Evolutionary conservation across 2,329 filamentous ascomycete genomes (phyloP), one percentile per base, ranked within the genome.

Genomic region (Paecilomyces sp.): DNA sequence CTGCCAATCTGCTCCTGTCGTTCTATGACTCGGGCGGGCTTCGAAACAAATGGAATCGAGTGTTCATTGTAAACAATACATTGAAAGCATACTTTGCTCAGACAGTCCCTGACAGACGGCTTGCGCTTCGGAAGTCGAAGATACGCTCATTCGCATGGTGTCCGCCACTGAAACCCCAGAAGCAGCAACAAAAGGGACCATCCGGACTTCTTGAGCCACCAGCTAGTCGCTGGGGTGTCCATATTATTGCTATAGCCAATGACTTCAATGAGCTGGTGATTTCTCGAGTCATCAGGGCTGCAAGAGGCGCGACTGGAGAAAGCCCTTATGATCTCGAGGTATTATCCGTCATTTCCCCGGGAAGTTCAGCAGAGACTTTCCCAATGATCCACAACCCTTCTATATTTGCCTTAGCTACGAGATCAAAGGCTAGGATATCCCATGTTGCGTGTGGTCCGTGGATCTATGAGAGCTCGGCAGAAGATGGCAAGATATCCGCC

Each of bases 1-100:
- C 83, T 0, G 79, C 83, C 2, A 85, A 84, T 63, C 70, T 85
- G 58, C 66, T 83, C 1, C 68, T 87, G 4, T 83, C 82, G 1
- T 68, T 87, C 8, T 87, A 83, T 79, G 80, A 82, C 55, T 75
- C 79, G 2, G 69, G 77, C 33, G 79, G 79, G 12, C 74, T 75
- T 9, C 70, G 74, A 51, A 68, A 72, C 1, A 78, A 76, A 63
- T 87, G 85, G 84, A 72, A 72, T 47, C 77, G 84, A 33, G 77
- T 77, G 3, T 64, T 80, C 5, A 72, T 86, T n/a, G 67, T 86
- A 41, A 87, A 87, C 61, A 68, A 79, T 57, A 68, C 72, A 3
- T 65, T 85, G 51, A 68, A 72, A 15, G 60, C 69, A 0, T 76
- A 80, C 74, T 82, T 72, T 51, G 63, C 57, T 8, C n/a, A 31